Base-by-base conservation (phyloP, 2,329 filamentous ascomycete genomes). In the Dendryphion nanum region DNA sequence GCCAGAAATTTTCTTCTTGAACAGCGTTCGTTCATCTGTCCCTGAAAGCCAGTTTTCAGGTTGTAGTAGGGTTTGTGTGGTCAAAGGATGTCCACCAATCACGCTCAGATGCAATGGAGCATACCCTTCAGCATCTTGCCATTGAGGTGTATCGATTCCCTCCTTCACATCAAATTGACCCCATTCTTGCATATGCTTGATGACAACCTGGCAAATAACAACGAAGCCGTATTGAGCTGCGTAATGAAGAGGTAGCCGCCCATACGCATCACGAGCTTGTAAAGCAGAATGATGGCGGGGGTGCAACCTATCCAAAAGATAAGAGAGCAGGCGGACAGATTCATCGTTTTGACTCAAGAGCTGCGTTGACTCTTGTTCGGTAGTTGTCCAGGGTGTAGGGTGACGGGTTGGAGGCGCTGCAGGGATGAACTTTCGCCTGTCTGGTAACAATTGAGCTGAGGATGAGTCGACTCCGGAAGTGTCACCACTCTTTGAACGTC, bases 151-250 rank as follows among this genome's bases (percentile, higher is more conserved):
- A 61, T 97, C 91, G 34, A 98, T 94, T 7, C 90, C 90, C 45
- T 89, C 76, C 23, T 82, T 80, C 18, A 90, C 82, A 55, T 95
- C 78, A 57, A 95, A 95, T 53, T 94, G 83, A 13, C 79, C 79
- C 91, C 91, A 97, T 17, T 82, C 77, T 60, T 91, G 86, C 82
- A 98, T 90, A 55, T 85, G 84, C 47, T 84, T 82, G 70, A 96
- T 90, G 50, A 97, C 78, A 17, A 90, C 76, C 59, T 95, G 79
- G 58, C 89, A 95, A 7, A 96, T 83, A n/a, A 89, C 80, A 3
- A 93, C 86, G 53, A 96, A 89, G 2, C 93, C 93, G 59, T 94
- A 95, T 61, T 97, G 89, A 0, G 93, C 91, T 3, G 89, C 89
- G 60, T 96, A 96, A 63, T 97, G 91, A 8, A 97, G 74, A 1